Evolutionary conservation across 371 early-diverging fungal species (phyloP).

Genomic region (Mortierella sp.): DNA sequence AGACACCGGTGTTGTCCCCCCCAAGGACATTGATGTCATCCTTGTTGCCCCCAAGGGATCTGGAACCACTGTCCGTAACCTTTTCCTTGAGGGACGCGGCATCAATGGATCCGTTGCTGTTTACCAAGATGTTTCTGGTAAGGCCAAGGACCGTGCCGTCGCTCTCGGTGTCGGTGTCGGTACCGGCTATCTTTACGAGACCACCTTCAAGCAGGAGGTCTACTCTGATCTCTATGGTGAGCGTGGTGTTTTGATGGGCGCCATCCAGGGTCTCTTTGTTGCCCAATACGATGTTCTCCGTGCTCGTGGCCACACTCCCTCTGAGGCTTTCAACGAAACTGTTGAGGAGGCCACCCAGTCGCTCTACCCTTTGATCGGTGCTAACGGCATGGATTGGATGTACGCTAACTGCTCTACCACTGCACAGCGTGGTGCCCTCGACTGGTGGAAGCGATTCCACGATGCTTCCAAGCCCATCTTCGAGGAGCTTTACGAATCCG

Average conservation of each 20-base stretch:
- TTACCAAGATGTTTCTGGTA: constrained; percentile 92
- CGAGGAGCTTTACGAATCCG: constrained; percentile 89
- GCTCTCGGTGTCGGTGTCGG: constrained; percentile 97
- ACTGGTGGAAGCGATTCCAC: constrained; percentile 97
- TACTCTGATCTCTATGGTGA: constrained; percentile 97
- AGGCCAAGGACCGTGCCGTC: constrained; percentile 93
- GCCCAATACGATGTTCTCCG: constrained; percentile 98
- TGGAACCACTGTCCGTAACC: constrained; percentile 95
- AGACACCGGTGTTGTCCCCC: constrained; percentile 92
- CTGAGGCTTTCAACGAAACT: constrained; percentile 99
- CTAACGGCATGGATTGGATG: constrained; percentile 98
- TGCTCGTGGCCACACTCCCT: constrained; percentile 95
- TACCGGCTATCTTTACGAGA: constrained; percentile 97
- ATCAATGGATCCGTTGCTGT: constrained; percentile 98
- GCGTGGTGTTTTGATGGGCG: constrained; percentile 98
- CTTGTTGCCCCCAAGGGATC: constrained; percentile 98
- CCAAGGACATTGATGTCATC: constrained; percentile 95
- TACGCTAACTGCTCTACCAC: constrained; percentile 97
- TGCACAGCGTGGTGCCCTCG: constrained; percentile 95
- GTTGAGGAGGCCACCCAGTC: constrained; percentile 99
- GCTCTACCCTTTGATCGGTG: constrained; percentile 96
- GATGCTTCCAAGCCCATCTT: constrained; percentile 95
- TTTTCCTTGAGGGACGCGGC: constrained; percentile 97
- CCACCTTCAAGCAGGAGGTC: constrained; percentile 97
- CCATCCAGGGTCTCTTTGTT: constrained; percentile 96